These are phyloP conservation scores for Schwanniomyces yamadae DNA, from an alignment of 805 yeast genomes.

Conservation along the genomic window DNA sequence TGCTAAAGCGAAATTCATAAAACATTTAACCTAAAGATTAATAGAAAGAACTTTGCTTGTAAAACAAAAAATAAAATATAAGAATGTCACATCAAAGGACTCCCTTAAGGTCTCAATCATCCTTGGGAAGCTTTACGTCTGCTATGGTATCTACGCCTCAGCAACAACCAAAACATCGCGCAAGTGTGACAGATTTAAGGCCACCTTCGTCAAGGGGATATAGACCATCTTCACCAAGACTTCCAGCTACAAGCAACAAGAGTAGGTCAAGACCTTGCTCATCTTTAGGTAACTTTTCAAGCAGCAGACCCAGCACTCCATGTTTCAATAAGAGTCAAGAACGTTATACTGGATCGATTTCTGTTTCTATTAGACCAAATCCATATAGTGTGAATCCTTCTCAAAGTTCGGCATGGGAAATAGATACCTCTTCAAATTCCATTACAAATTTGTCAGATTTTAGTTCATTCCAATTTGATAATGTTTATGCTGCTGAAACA, in stretches of 20 bases:
- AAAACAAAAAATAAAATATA: too few relatives aligned
- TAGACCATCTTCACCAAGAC: slow-evolving; percentile 33
- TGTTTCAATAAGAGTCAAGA: slow-evolving; percentile 24
- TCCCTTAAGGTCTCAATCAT: slow-evolving; percentile 28
- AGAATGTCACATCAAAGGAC: slow-evolving; percentile 20
- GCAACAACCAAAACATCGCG: slow-evolving; percentile 16
- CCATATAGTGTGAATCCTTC: slow-evolving; percentile 48
- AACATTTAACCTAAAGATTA: neutral
- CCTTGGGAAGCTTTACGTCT: slow-evolving; percentile 16
- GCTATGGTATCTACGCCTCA: slow-evolving; percentile 13
- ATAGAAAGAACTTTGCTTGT: too few relatives aligned
- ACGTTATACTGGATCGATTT: slow-evolving; percentile 67
- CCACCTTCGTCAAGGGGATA: slow-evolving; percentile 28
- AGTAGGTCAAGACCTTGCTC: slow-evolving; percentile 35
- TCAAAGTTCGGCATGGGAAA: slow-evolving; percentile 43
- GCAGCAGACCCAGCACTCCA: slow-evolving; percentile 40
- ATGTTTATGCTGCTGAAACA: slow-evolving; percentile 62
- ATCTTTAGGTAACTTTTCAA: slow-evolving; percentile 25
- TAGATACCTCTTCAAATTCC: slow-evolving; percentile 36
- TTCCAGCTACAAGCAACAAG: slow-evolving; percentile 2
- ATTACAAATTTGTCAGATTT: slow-evolving; percentile 57
- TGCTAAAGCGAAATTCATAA: too few relatives aligned
- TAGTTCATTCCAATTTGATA: slow-evolving; percentile 66
- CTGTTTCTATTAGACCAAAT: slow-evolving; percentile 75
- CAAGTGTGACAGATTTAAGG: slow-evolving; percentile 22